These are phyloP conservation scores for Aechmea fasciata DNA, from an alignment of 176 grass and related monocot genomes.

Conservation along the genomic window DNA sequence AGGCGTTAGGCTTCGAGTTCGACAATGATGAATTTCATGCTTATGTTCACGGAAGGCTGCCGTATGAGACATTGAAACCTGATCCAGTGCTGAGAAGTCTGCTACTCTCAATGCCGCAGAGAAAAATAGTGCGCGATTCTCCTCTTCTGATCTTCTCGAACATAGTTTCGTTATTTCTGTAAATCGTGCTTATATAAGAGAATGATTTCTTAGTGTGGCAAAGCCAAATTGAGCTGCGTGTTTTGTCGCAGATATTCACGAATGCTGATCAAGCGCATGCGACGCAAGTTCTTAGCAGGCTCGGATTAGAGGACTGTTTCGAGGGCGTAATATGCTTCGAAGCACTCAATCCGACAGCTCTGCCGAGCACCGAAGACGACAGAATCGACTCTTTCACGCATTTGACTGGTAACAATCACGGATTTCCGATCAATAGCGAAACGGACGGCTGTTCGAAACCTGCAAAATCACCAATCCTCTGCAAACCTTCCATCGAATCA, in stretches of 20 bases:
- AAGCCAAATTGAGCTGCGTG: not conserved
- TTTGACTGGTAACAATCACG: not conserved
- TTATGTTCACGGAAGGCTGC: slow-evolving; percentile 65
- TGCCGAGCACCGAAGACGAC: not conserved
- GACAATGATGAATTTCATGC: slow-evolving; percentile 57
- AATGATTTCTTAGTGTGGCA: not conserved
- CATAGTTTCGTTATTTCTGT: not conserved
- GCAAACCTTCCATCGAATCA: slow-evolving; percentile 57
- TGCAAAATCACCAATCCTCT: slow-evolving; percentile 39
- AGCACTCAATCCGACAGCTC: slow-evolving; percentile 36
- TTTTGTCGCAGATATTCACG: slow-evolving; percentile 40
- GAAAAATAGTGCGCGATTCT: slow-evolving; percentile 46
- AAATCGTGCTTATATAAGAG: not conserved
- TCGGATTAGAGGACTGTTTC: slow-evolving; percentile 50
- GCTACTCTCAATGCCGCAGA: slow-evolving; percentile 53
- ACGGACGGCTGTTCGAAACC: not conserved
- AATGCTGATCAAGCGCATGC: slow-evolving; percentile 55
- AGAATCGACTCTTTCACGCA: not conserved
- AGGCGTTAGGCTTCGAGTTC: slow-evolving; percentile 53
- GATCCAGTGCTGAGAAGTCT: slow-evolving; percentile 51
- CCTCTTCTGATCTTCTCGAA: not conserved
- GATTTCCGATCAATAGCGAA: not conserved
- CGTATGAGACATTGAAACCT: slow-evolving; percentile 48
- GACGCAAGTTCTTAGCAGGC: slow-evolving; percentile 32
- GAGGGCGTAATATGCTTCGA: slow-evolving; percentile 71